These are phyloP conservation scores for Trypanosoma rangeli DNA, from an alignment of 208 protist species.

Conservation along the genomic window DNA sequence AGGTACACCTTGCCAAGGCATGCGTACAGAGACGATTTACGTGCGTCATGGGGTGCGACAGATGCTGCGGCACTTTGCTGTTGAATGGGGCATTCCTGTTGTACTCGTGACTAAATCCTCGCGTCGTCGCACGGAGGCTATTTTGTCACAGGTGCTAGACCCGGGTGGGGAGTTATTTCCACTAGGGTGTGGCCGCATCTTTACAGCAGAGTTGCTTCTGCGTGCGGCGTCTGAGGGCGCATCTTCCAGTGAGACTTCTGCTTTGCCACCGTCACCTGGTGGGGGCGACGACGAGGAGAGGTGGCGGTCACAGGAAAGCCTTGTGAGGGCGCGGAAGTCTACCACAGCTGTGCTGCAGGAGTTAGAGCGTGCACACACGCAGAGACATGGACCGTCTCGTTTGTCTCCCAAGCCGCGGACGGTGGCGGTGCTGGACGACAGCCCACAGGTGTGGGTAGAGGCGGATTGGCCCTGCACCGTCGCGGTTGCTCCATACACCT, in stretches of 20 bases:
- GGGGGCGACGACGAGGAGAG: neutral
- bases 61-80: constrained; percentile 44
- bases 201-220: constrained; percentile 31
- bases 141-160: constrained; percentile 63
- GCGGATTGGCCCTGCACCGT: constrained; percentile 71
- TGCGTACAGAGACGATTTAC: constrained; percentile 55
- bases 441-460: constrained; percentile 66
- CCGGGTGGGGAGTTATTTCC: constrained; percentile 55
- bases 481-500: constrained; percentile 66
- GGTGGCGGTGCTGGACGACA: constrained; percentile 75
- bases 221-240: neutral
- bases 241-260: neutral
- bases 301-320: neutral
- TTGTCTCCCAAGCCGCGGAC: constrained; percentile 31
- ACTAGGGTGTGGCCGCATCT: constrained; percentile 12
- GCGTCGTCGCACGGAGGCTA: constrained; percentile 52
- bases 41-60: constrained; percentile 61
- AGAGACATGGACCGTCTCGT: neutral
- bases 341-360: constrained; percentile 28
- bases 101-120: constrained; percentile 78
- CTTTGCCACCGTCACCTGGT: neutral
- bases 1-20: neutral
- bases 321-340: constrained; percentile 14
- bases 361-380: constrained; percentile 18
- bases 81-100: constrained; percentile 77